Base-by-base conservation (phyloP, 768 basidiomycete genomes). In the Pseudohyphozyma bogoriensis region DNA sequence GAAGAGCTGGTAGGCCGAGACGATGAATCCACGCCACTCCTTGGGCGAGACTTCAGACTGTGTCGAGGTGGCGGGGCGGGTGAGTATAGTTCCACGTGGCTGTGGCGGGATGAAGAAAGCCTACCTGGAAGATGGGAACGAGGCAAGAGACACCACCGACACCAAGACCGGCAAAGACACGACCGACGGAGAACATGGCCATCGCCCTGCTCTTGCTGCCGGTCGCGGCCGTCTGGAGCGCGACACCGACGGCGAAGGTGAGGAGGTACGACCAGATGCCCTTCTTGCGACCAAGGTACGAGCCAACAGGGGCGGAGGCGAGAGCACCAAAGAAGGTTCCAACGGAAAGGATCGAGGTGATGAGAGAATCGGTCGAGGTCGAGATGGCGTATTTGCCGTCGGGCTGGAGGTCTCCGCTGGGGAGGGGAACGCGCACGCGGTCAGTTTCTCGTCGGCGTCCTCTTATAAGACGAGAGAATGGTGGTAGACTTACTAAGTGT, bases 151-250 rank as follows among this genome's bases (percentile, higher is more conserved):
- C n/a, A n/a, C n/a, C n/a, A n/a, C n/a, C n/a, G n/a, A n/a, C 85
- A 72, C 86, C 86, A 54, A 85, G 71, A 71, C 87, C 87, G 45
- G 86, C 65, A 60, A 87, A 76, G 59, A 87, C 79, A 76, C 86
- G 85, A 58, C 86, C 86, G 56, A 80, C 74, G 59, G 83, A 78
- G 73, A 87, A 86, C 55, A 82, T 76, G 18, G 79, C 75, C 39
- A 85, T 20, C 1, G 37, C 28, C n/a, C n/a, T n/a, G n/a, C n/a
- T n/a, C n/a, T n/a, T n/a, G n/a, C n/a, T n/a, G n/a, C n/a, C n/a
- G 8, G 24, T 40, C 6, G 37, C 53, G 20, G 18, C 53, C n/a
- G 53, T 54, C 40, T 54, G 53, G 20, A 54, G 39, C 4, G 53
- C 53, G 31, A 54, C 53, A 18, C 53, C 53, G 55, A 71, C 35